phyloP scores from a whole-genome alignment of 345 rosid species.

The Kandelia obovata region DNA sequence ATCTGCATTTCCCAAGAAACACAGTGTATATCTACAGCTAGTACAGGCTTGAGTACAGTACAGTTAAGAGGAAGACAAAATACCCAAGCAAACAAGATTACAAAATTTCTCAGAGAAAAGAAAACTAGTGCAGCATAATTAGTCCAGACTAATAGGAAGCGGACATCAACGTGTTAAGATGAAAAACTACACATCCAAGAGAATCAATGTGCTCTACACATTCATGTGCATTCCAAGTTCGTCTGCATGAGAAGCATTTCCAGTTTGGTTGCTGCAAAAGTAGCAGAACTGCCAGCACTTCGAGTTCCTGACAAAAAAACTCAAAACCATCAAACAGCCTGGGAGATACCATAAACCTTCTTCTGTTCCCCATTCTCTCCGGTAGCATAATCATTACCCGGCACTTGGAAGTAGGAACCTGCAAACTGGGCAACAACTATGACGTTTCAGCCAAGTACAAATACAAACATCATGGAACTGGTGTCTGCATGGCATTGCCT shows the following conservation, averaged over 20 bases:
- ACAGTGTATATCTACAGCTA: too few species aligned
- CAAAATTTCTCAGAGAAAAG: too few species aligned
- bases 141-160: too few species aligned
- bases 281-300: constrained; percentile 15
- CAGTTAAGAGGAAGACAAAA: too few species aligned
- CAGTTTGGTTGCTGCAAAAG: constrained; percentile 7
- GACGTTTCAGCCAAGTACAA: constrained; percentile 55
- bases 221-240: constrained; percentile 14
- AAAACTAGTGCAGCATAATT: too few species aligned
- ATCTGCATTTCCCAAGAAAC: too few species aligned
- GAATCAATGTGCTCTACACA: neutral
- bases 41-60: too few species aligned
- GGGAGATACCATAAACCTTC: constrained; percentile 27
- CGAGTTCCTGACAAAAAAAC: constrained; percentile 20
- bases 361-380: constrained; percentile 12
- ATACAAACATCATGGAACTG: constrained; percentile 54
- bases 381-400: constrained; percentile 23
- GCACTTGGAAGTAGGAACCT: constrained; percentile 33
- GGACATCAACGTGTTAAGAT: neutral
- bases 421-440: constrained; percentile 63
- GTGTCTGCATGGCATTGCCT: constrained; percentile 60
- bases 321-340: constrained; percentile 29
- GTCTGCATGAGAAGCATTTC: constrained; percentile 20
- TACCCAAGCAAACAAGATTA: too few species aligned
- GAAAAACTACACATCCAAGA: neutral